phyloP scores from a whole-genome alignment of 371 early-diverging fungal species.

The Mortierella sp. region DNA sequence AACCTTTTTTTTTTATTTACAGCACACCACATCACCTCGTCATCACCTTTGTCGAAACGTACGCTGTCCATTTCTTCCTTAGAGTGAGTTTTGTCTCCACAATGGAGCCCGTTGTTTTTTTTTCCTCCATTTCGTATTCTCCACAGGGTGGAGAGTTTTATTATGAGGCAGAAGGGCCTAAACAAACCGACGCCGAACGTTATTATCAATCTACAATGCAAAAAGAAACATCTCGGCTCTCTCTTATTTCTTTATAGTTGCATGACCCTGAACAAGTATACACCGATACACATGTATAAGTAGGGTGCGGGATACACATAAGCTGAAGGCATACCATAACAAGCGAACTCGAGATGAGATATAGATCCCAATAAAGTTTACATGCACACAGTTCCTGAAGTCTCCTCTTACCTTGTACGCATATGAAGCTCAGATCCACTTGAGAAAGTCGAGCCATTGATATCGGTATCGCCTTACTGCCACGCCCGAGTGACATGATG shows the following conservation, averaged over 20 bases:
- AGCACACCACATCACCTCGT: too few species aligned
- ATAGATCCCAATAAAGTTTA: not conserved
- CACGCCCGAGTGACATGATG: not conserved
- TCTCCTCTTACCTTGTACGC: too few species aligned
- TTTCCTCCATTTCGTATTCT: not conserved
- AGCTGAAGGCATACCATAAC: not conserved
- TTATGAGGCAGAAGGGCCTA: not conserved
- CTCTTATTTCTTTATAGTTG: not conserved
- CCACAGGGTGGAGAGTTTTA: not conserved
- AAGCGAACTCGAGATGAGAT: not conserved
- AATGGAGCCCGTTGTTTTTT: not conserved
- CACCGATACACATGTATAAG: conserved; percentile 5
- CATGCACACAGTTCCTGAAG: not conserved
- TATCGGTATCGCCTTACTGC: too few species aligned
- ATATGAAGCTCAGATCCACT: too few species aligned
- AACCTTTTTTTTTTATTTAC: too few species aligned
- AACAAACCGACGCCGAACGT: conserved; percentile 3
- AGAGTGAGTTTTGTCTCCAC: not conserved
- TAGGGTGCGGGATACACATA: not conserved
- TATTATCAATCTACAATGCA: conserved; percentile 22
- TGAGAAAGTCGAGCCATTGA: too few species aligned
- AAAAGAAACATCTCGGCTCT: not conserved
- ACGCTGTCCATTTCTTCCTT: not conserved
- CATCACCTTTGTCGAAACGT: too few species aligned
- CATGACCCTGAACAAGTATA: not conserved